Conservation (phyloP, 2,329 filamentous ascomycete genomes). For the Diplodia seriata region DNA sequence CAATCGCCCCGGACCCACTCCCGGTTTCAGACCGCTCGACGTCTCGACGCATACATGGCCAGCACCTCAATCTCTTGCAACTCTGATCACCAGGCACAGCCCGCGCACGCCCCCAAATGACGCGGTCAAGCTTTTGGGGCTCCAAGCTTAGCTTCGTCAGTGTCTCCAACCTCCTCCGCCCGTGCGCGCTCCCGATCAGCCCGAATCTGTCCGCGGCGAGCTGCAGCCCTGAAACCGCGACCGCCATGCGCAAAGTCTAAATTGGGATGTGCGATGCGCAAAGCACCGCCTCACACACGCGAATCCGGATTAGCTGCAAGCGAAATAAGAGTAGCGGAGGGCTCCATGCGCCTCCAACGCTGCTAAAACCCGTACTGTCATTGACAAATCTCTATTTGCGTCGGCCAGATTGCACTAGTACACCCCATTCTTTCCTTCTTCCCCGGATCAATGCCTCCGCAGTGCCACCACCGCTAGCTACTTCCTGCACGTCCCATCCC, state of each 20-base stretch:
- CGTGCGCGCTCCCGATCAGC: neutral
- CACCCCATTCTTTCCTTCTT: no score
- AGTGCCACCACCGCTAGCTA: no score
- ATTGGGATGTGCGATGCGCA: neutral
- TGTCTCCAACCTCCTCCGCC: neutral
- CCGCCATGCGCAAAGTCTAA: neutral
- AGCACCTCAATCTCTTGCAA: neutral
- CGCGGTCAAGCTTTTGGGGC: neutral
- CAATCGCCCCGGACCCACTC: neutral
- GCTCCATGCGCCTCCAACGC: no score
- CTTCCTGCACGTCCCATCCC: no score
- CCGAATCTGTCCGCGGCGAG: neutral
- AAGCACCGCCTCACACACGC: no score
- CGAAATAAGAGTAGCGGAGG: no score
- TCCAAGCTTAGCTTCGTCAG: neutral
- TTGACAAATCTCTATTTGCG: no score
- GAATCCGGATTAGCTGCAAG: no score
- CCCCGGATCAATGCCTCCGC: no score
- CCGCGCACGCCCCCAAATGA: neutral
- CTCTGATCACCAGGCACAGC: neutral
- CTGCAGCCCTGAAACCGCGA: neutral
- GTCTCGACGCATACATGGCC: constrained; percentile 13
- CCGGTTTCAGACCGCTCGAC: neutral
- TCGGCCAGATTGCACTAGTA: no score
- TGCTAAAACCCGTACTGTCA: no score